Conservation (phyloP, 805 yeast genomes). For the Monosporozyma unispora region DNA sequence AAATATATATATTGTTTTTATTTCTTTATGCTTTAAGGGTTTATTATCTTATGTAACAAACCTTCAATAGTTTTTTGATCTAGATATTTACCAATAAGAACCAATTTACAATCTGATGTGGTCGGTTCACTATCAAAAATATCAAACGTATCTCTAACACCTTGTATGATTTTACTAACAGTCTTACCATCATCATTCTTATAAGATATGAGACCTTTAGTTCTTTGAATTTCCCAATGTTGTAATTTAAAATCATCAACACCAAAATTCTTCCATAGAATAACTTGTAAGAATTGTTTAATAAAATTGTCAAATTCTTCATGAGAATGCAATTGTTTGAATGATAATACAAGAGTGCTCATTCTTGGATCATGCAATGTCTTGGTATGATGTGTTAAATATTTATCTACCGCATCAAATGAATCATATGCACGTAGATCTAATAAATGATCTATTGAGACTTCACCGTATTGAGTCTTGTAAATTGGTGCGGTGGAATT, state of each 20-base stretch:
- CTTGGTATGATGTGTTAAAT: slow-evolving; percentile 5
- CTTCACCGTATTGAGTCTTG: slow-evolving; percentile 65
- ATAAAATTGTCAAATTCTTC: slow-evolving; percentile 43
- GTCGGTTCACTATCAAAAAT: slow-evolving; percentile 40
- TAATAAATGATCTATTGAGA: slow-evolving; percentile 53
- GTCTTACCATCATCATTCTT: slow-evolving; percentile 28
- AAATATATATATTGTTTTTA: neutral
- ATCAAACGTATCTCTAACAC: slow-evolving; percentile 89
- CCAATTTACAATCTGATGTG: slow-evolving; percentile 42
- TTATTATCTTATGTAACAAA: slow-evolving; percentile 12
- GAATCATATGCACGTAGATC: slow-evolving; percentile 73
- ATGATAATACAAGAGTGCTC: slow-evolving; percentile 43
- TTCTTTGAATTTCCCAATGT: slow-evolving; percentile 60
- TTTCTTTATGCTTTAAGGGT: neutral
- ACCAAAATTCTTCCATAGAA: slow-evolving; percentile 61
- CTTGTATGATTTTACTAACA: slow-evolving; percentile 68
- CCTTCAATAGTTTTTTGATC: slow-evolving; percentile 28
- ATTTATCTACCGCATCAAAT: slow-evolving; percentile 5
- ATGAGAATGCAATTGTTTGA: slow-evolving; percentile 32
- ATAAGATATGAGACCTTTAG: slow-evolving; percentile 65
- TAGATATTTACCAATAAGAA: slow-evolving; percentile 66
- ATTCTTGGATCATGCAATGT: slow-evolving; percentile 44
- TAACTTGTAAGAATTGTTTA: slow-evolving; percentile 47
- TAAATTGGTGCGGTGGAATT: slow-evolving; percentile 62
- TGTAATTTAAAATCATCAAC: slow-evolving; percentile 18